Evolutionary conservation across 2,329 filamentous ascomycete species (phyloP), one percentile per base, ranked within the genome.

Genomic region (Phyllosticta citriasiana): DNA sequence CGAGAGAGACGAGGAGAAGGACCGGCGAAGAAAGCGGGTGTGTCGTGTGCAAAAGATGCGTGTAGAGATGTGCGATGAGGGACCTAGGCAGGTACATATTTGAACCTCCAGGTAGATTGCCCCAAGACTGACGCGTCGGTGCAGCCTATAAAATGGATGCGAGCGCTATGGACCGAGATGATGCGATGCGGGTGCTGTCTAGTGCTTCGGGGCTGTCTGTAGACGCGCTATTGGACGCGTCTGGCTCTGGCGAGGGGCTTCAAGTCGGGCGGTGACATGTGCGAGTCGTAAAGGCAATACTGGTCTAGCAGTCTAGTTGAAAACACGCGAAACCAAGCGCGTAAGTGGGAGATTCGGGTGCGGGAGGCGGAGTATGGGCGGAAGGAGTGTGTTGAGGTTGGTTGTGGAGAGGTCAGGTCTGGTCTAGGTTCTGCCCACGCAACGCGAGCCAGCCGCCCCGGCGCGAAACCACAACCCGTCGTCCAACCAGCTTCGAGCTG

Each of bases 21-120:
- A 97, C 91, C 0, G 92, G 92, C 50, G 93, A 89, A 19, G 91
- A 94, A 57, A 93, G 84, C n/a, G 92, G 88, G 72, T 97, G 90
- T 66, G 92, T 88, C 53, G 89, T 88, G 74, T 84, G 85, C 74
- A 95, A 85, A 61, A 99, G 88, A 75, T 96, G 89, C 63, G 84
- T 83, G 80, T 99, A 99, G 69, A 97, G 86, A 69, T 93, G 92
- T 57, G 91, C 89, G 72, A 97, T 88, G 65, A 96, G 82, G 66
- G 84, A 83, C 66, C 94, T 89, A 70, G 93, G 94, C 65, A 99
- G 88, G 86, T 97, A 96, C 94, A 99, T 99, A 61, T 53, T 62
- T 7, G 33, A 3, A 22, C 33, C 40, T 47, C 40, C 4, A n/a
- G 14, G 16, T 47, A 7, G 40, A 47, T n/a, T 19, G 4, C 14